Base-by-base conservation (phyloP, 805 yeast species). In the Metschnikowia corniflorae region DNA sequence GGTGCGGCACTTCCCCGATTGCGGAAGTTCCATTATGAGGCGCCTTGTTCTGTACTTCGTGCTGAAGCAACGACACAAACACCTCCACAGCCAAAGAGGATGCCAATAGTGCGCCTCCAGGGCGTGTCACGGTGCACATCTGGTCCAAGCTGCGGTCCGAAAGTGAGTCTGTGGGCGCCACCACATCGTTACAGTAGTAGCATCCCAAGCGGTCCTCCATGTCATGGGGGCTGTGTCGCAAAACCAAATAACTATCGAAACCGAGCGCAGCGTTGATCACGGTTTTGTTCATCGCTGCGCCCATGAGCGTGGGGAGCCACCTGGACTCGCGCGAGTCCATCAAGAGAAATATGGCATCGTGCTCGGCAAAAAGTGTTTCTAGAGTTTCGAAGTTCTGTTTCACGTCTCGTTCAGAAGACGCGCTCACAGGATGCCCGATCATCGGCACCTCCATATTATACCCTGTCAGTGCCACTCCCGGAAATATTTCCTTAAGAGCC, bases 101-200 rank as follows among this genome's bases (percentile, higher is more conserved):
- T 0, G 97, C 97, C 61, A 87, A 64, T 50, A 84, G 64, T 0
- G 99, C 96, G 1, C 84, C 89, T 0, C 99, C 98, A 0, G 99
- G 97, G 26, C 98, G 70, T 0, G 98, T 93, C 1, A 93, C 98
- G 0, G 99, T 93, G 55, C 99, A 93, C 97, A 93, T 93, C 60
- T 93, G 97, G 61, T 93, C 99, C 39, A 93, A 65, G 0, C 97
- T 85, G 34, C 95, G 70, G 53, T 88, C 95, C 0, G 86, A 71
- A n/a, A 86, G 62, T 40, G 95, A 82, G 56, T 93, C 95, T 2
- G 78, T 68, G 0, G 99, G 98, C 0, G 97, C 97, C 35, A 87
- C 87, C 7, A 93, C 89, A 56, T 93, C 98, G 56, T 87, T 86
- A 60, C 99, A 93, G 59, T 83, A 93, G 61, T 93, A 93, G 58